phyloP scores from a whole-genome alignment of 768 basidiomycete genomes.

The Mrakia blollopis region DNA sequence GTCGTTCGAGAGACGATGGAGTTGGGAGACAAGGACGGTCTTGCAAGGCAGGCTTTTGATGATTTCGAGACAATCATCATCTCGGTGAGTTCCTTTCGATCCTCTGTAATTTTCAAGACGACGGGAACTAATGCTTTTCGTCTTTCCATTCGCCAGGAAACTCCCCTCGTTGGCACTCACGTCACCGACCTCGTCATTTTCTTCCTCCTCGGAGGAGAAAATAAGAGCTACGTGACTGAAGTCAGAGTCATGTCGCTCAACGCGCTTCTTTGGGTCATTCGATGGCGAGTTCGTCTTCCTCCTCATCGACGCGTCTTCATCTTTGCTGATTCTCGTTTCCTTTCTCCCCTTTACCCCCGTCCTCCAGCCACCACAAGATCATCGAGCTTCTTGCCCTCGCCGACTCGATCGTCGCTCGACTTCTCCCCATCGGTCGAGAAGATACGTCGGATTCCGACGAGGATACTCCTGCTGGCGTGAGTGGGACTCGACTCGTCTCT shows the following conservation, averaged over 20 bases:
- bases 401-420: constrained; percentile 74
- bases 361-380: constrained; percentile 83
- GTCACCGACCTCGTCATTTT: constrained; percentile 82
- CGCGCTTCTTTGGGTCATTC: constrained; percentile 90
- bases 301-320: not conserved
- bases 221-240: constrained; percentile 65
- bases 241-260: constrained; percentile 87
- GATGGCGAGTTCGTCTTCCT: constrained; percentile 60
- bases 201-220: constrained; percentile 76
- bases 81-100: constrained; percentile 54
- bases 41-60: constrained; percentile 82
- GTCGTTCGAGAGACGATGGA: constrained; percentile 82
- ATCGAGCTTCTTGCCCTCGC: constrained; percentile 81
- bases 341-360: not conserved
- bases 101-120: not conserved
- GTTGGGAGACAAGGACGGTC: constrained; percentile 64
- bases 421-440: constrained; percentile 86
- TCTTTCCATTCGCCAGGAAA: constrained; percentile 56
- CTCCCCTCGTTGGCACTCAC: constrained; percentile 83
- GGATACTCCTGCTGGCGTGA: constrained; percentile 74
- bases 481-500: constrained; percentile 40
- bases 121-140: not conserved
- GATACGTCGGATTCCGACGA: constrained; percentile 69
- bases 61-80: constrained; percentile 93
- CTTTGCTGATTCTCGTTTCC: not conserved